A percentile compares a stretch with the other conserved stretches of the same genome.
These are phyloP conservation scores for Yarrowia osloensis DNA, from an alignment of 805 yeast species.

Conservation along the genomic window DNA sequence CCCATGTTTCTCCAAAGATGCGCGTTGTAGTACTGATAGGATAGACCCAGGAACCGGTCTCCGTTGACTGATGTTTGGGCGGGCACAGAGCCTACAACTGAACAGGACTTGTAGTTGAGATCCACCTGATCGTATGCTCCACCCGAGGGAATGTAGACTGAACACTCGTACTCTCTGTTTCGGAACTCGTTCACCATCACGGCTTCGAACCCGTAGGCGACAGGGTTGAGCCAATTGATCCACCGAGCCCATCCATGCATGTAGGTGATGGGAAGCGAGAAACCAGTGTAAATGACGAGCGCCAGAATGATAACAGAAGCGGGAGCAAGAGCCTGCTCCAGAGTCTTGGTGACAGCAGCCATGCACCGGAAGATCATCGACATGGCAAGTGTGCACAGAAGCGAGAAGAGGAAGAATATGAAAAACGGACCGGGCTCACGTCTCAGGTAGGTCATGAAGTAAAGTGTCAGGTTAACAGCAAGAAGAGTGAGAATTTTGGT, in stretches of 20 bases:
- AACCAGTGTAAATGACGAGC: constrained; percentile 51
- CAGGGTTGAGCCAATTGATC: constrained; percentile 52
- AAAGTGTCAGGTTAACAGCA: constrained; percentile 52
- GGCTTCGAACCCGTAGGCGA: constrained; percentile 50
- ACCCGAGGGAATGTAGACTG: neutral
- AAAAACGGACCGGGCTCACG: constrained; percentile 59
- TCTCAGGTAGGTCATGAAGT: constrained; percentile 57
- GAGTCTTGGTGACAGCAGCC: constrained; percentile 45
- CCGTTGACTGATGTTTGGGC: neutral
- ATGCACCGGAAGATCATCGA: constrained; percentile 53
- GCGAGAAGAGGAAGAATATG: constrained; percentile 49
- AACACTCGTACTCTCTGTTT: constrained; percentile 34
- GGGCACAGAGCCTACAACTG: neutral
- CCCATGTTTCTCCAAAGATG: constrained; percentile 11
- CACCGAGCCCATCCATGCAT: constrained; percentile 56
- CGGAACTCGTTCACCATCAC: constrained; percentile 52
- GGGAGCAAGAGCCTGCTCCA: constrained; percentile 50
- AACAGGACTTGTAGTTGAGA: neutral
- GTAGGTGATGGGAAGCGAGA: constrained; percentile 48
- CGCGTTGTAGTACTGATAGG: constrained; percentile 13
- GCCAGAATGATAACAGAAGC: constrained; percentile 48
- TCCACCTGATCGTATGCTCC: neutral
- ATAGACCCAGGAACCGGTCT: neutral
- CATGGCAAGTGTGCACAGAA: constrained; percentile 54
- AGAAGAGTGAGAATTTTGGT: constrained; percentile 49